Base-by-base conservation (phyloP, 2,329 filamentous ascomycete species). In the Neurospora crassa region DNA sequence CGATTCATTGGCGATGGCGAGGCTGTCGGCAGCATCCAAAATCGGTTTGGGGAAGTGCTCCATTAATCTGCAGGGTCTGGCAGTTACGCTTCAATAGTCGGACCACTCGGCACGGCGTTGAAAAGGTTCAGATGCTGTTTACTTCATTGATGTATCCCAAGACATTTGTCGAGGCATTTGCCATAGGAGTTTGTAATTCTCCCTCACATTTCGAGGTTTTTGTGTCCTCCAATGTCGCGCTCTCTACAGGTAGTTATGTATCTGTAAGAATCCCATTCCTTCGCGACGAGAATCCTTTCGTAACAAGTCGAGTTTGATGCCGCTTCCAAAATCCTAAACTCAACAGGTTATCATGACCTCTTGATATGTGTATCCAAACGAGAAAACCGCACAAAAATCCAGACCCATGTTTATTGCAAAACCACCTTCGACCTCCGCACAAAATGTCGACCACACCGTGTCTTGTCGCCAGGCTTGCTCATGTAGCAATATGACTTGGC, bases 381-480 rank as follows among this genome's bases (percentile, higher is more conserved):
- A 18, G 20, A 12, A 59, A 59, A 18, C 24, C 12, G 12, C 20
- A 14, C 24, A 16, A 16, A 63, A 59, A 34, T 20, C 45, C 10
- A 20, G n/a, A 59, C 14, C 24, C 24, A 12, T 18, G 8, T 18
- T 73, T 68, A 76, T 69, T 73, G n/a, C 43, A 74, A 70, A 3
- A 74, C 69, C 10, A 75, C 74, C 72, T 74, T 76, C 20, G 74
- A 74, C 72, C 77, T 79, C 75, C 76, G 80, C 24, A 78, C 76
- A 67, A 80, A 79, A 74, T 90, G 88, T 29, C 88, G 83, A 10
- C 88, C 88, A 75, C 88, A 90, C 37, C 86, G 83, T 71, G 83
- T 81, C 37, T 85, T 84, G 74, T 90, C 86, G 75, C 85, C 86
- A 18, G 88, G 88, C 68, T 86, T 89, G 76, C 85, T 87, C 78